Conservation (phyloP, 495 filamentous ascomycete species). For the Saxophila tyrrhenica region DNA sequence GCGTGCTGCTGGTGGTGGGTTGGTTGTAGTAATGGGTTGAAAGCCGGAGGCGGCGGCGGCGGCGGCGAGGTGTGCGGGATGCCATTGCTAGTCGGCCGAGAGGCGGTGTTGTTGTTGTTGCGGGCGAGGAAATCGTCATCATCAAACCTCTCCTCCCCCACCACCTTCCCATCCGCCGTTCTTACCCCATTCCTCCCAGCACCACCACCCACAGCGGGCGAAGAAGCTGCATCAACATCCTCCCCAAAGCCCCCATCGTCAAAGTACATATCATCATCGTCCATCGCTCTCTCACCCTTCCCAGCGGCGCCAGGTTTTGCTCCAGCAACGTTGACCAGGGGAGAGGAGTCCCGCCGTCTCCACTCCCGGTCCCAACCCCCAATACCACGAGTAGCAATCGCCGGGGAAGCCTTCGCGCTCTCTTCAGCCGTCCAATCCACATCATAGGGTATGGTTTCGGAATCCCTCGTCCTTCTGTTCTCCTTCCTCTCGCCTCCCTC, state of each 20-base stretch:
- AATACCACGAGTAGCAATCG: not conserved
- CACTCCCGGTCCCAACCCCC: constrained; percentile 1
- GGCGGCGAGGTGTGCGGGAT: not conserved
- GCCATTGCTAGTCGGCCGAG: too few relatives aligned
- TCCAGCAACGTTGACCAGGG: not conserved
- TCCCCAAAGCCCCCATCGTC: constrained; percentile 38
- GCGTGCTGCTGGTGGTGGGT: not conserved
- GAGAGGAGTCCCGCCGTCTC: not conserved
- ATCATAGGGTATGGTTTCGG: constrained; percentile 7
- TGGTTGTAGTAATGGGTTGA: constrained; percentile 1
- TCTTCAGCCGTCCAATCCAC: constrained; percentile 9
- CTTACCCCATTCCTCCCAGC: not conserved
- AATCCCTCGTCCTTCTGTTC: constrained; percentile 6
- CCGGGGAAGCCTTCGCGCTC: not conserved
- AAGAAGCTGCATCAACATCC: constrained; percentile 1
- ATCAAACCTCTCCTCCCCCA: constrained; percentile 60
- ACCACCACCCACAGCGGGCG: too few relatives aligned
- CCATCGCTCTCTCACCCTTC: too few relatives aligned
- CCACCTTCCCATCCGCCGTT: constrained; percentile 31
- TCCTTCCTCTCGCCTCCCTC: not conserved
- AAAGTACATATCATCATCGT: constrained; percentile 55
- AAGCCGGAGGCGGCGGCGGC: not conserved
- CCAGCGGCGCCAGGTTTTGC: constrained; percentile 5
- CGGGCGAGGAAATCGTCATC: constrained; percentile 57
- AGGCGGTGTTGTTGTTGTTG: not conserved